Base-by-base conservation (phyloP, 352 stramenopile genomes). In the Aphanomyces euteiches region DNA sequence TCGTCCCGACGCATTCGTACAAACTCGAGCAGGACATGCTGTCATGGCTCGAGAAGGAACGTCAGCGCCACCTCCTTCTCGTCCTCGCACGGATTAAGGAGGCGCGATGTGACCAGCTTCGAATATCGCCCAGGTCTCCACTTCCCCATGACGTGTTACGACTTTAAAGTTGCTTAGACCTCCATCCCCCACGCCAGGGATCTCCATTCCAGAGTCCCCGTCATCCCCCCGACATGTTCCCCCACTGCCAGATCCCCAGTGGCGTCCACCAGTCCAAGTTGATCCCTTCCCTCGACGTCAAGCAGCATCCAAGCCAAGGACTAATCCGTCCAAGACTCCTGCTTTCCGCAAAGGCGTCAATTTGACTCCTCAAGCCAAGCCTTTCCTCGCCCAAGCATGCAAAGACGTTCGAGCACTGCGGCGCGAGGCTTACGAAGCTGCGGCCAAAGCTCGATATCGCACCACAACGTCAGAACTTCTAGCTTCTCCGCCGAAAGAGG, bases 351-450 rank as follows among this genome's bases (percentile, higher is more conserved):
- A 58, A 17, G 83, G 82, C 10, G 80, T 89, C 0, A 74, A 78
- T 2, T 66, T 90, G 15, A 88, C 83, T 7, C 21, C 41, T 7
- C 67, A 82, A 17, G 78, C 78, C 2, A 86, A 80, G 66, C 69
- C 63, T 15, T 88, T 63, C 54, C 64, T 87, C 61, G 75, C 75
- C 13, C 70, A 72, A 19, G 69, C 85, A 2, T 89, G 82, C 59
- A 74, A 69, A 36, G 82, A 89, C 48, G 78, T 91, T 4, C 78
- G 82, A 5, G 73, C 76, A 7, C 59, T 89, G 45, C 73, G 77
- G 3, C 72, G 80, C 48, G 67, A 78, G 5, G 81, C 85, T 64
- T 73, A 69, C 0, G 69, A 47, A n/a, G 84, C 83, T n/a, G 75
- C 77, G n/a, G 79, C 82, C 1, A 72, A 78, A n/a, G 64, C 64